Evolutionary conservation across 495 filamentous ascomycete genomes (phyloP).

Genomic region (Xylaria sp.): DNA sequence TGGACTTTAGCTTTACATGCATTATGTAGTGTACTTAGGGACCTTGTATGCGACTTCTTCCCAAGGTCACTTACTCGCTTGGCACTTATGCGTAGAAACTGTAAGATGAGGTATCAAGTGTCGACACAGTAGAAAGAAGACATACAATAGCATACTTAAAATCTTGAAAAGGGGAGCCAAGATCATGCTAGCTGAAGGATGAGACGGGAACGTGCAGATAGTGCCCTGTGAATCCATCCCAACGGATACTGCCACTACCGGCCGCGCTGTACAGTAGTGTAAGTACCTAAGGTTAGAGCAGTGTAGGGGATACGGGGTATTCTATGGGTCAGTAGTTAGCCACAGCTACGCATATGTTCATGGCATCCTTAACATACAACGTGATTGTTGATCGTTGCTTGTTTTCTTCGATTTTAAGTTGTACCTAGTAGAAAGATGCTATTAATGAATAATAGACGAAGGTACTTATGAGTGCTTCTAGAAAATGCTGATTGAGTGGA

Average conservation of each 20-base stretch:
- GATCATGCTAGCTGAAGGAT: conserved; percentile 2
- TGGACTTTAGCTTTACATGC: no score
- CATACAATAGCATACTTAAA: not conserved
- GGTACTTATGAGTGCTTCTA: no score
- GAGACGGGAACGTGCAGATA: not conserved
- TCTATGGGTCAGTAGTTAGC: not conserved
- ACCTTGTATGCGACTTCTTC: not conserved
- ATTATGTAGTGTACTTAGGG: no score
- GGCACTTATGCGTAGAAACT: not conserved
- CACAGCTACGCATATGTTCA: not conserved
- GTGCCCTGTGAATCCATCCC: not conserved
- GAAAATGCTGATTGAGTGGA: not conserved
- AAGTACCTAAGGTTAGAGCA: not conserved
- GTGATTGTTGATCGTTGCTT: no score
- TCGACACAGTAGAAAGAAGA: not conserved
- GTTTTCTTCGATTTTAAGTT: no score
- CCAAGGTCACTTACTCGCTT: not conserved
- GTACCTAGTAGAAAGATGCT: not conserved
- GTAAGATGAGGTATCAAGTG: not conserved
- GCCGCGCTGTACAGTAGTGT: not conserved
- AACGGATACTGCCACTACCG: not conserved
- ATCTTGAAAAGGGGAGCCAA: not conserved
- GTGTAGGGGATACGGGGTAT: no score
- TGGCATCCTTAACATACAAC: not conserved
- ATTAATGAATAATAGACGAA: not conserved